Percentiles rank a stretch among this genome's conserved stretches.
Conservation (phyloP, 2,329 filamentous ascomycete species). For the Colletotrichum aenigma region DNA sequence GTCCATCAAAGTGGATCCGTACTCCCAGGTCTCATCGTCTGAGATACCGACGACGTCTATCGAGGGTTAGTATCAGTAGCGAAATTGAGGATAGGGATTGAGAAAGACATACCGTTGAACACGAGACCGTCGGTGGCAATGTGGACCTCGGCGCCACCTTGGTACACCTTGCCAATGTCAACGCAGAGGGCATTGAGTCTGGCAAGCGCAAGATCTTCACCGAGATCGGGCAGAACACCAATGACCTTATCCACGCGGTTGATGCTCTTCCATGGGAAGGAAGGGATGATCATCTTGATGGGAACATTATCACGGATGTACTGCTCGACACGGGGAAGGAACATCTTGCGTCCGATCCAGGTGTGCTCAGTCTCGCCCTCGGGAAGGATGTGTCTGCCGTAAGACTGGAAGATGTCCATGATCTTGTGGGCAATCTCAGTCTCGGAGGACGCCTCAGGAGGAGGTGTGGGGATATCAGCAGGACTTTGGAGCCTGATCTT, state of each 20-base stretch:
- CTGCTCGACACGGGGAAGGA: slow-evolving; percentile 14
- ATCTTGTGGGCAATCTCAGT: slow-evolving; percentile 17
- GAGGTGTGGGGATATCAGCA: slow-evolving; percentile 1
- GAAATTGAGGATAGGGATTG: neutral
- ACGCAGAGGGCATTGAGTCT: slow-evolving; percentile 43
- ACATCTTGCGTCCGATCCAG: slow-evolving; percentile 20
- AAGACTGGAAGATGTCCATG: slow-evolving; percentile 9
- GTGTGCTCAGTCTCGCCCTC: slow-evolving; percentile 13
- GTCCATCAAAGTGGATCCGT: slow-evolving; percentile 37
- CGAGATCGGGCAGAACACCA: slow-evolving; percentile 42
- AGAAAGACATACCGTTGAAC: slow-evolving; percentile 23
- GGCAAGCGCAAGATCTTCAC: slow-evolving; percentile 42
- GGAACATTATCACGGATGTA: slow-evolving; percentile 15
- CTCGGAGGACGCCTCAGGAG: neutral
- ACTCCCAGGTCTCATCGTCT: slow-evolving; percentile 44
- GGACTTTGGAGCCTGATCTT: neutral
- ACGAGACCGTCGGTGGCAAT: slow-evolving; percentile 48
- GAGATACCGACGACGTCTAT: slow-evolving; percentile 45
- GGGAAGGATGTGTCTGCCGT: slow-evolving; percentile 12
- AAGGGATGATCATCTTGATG: slow-evolving; percentile 21
- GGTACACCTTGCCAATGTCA: slow-evolving; percentile 40
- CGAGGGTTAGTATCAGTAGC: neutral
- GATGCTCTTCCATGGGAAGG: slow-evolving; percentile 26
- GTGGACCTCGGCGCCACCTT: slow-evolving; percentile 40
- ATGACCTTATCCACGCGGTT: slow-evolving; percentile 33